Evolutionary conservation across 495 filamentous ascomycete genomes (phyloP).

Genomic region (Lasiosphaeria miniovina): DNA sequence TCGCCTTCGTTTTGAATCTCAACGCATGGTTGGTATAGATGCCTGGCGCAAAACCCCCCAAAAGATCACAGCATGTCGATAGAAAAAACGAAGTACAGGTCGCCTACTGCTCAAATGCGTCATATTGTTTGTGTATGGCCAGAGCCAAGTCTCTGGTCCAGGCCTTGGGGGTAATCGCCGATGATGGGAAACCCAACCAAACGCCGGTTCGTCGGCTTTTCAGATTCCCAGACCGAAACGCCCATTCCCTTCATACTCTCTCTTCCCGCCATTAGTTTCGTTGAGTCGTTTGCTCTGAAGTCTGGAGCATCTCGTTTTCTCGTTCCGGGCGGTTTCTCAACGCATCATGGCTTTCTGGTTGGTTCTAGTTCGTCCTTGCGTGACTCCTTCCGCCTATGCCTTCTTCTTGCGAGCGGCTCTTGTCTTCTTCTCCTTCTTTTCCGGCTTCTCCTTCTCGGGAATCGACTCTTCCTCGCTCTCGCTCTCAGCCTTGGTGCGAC

Average conservation of each 20-base stretch:
- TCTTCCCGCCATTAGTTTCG: background rate
- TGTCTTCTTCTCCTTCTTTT: slow-evolving; percentile 43
- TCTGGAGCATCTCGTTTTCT: slow-evolving; percentile 3
- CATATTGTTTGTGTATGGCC: background rate
- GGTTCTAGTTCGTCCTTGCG: slow-evolving; percentile 3
- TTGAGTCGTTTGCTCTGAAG: slow-evolving; percentile 7
- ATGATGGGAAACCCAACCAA: background rate
- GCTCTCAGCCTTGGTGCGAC: slow-evolving; percentile 34
- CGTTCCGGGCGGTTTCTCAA: background rate
- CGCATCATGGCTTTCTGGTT: background rate
- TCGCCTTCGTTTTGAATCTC: no score
- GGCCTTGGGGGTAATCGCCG: background rate
- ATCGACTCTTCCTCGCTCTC: slow-evolving; percentile 44
- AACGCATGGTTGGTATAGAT: no score
- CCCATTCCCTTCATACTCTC: background rate
- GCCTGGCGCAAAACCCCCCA: background rate
- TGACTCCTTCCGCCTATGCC: slow-evolving; percentile 14
- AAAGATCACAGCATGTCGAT: background rate
- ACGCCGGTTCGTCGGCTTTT: slow-evolving; percentile 17
- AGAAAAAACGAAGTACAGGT: background rate
- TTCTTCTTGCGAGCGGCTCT: slow-evolving; percentile 45
- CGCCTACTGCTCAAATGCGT: background rate
- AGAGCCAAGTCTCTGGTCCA: background rate
- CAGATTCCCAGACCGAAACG: slow-evolving; percentile 7
- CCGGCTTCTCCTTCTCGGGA: slow-evolving; percentile 32